phyloP scores from a whole-genome alignment of 208 protist genomes.

The Crithidia fasciculata region DNA sequence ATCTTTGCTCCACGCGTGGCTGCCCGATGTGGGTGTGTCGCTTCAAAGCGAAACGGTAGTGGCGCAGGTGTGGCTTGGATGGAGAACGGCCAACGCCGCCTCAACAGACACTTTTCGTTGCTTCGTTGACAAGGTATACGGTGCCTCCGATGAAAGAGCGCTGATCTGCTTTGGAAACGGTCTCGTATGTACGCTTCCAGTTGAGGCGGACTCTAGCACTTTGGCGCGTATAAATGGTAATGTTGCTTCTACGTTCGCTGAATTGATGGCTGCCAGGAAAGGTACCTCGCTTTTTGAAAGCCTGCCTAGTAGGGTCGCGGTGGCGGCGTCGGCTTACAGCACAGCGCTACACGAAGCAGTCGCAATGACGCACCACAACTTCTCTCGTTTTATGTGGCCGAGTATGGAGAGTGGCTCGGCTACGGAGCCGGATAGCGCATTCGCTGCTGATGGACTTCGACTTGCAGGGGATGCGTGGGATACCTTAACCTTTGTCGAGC shows the following conservation, averaged over 20 bases:
- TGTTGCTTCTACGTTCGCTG: background rate
- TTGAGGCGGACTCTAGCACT: background rate
- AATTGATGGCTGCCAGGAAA: background rate
- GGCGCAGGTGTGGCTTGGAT: constrained; percentile 18
- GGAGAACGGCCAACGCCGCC: constrained; percentile 7
- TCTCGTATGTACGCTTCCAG: background rate
- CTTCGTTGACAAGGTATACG: constrained; percentile 4
- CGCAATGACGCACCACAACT: background rate
- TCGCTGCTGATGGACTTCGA: constrained; percentile 1
- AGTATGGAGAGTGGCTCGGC: background rate
- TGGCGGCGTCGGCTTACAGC: background rate
- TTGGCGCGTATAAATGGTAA: background rate
- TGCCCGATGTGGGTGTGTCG: constrained; percentile 16
- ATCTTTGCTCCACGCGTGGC: constrained; percentile 5
- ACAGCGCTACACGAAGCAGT: background rate
- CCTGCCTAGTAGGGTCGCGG: background rate
- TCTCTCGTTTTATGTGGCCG: constrained; percentile 9
- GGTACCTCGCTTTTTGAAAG: background rate
- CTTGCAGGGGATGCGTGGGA: constrained; percentile 23
- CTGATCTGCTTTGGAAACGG: constrained; percentile 31
- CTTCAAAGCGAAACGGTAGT: constrained; percentile 4
- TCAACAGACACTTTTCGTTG: constrained; percentile 2
- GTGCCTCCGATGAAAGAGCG: background rate
- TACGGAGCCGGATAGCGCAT: background rate
- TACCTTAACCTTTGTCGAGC: constrained; percentile 17